Evolutionary conservation across 208 protist species (phyloP), one percentile per base, ranked within the genome.

Genomic region (Acanthamoeba pearcei): DNA sequence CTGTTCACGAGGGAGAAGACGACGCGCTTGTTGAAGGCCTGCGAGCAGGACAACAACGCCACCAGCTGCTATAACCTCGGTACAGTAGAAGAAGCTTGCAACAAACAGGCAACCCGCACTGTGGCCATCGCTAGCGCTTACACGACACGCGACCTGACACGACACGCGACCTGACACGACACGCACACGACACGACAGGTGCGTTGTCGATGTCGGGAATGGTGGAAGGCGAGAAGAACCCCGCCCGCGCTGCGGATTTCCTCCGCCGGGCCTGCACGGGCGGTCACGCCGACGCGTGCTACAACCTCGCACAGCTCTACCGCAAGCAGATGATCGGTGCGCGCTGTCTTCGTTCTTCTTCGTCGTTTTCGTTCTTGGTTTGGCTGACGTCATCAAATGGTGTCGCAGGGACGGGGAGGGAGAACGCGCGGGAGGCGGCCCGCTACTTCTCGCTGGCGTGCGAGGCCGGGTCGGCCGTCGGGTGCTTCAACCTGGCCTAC

Each of bases 221-320:
- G 42, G 29, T 83, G 74, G 74, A 83, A 8, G 74, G 74, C 19
- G 74, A 83, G 42, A 49, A n/a, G 42, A 83, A 83, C 32, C 38
- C 42, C 15, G 29, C 29, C 17, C 74, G 74, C 1, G 74, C 74
- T 5, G 74, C 74, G 8, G 74, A 51, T 2, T 83, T 55, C 19
- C 46, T 83, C 38, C 35, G 46, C 29, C 74, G 42, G 5, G 74
- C 74, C 1, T 83, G 74, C 27, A 13, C 29, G 1, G 22, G 22
- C 12, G 38, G 38, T 12, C 74, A 83, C 74, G 74, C 42, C 74
- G 42, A 46, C 35, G 35, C 74, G 10, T 83, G 74, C 74, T 83
- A 83, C 74, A 83, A 83, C 46, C 74, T 83, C 35, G 74, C 74
- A 27, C 74, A 83, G 46, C 74, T 83, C 74, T 83, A 83, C 29